Evolutionary conservation across 164 flowering plant genomes (phyloP).

Genomic region (Magnolia officinalis): DNA sequence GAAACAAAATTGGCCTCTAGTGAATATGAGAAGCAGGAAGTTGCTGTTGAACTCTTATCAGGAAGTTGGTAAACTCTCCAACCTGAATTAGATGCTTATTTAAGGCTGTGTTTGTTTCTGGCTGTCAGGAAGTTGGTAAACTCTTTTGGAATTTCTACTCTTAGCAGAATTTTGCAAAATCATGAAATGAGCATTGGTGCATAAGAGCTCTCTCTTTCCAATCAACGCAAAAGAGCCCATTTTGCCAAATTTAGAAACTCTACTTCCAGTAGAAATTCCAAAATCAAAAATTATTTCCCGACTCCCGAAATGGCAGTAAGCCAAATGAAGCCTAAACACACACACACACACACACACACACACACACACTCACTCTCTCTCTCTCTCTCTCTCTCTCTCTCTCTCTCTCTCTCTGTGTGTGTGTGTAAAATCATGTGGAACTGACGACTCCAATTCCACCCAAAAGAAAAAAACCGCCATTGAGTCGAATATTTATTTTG

Average conservation of each 20-base stretch:
- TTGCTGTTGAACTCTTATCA: constrained; percentile 4
- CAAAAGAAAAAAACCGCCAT: no score
- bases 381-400: no score
- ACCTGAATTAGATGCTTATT: not conserved
- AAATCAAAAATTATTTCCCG: no score
- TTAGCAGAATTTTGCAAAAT: not conserved
- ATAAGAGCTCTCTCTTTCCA: not conserved
- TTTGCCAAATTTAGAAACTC: not conserved
- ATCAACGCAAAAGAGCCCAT: not conserved
- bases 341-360: no score
- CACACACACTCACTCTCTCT: no score
- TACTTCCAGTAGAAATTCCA: not conserved
- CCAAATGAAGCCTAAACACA: no score
- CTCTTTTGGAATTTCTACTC: not conserved
- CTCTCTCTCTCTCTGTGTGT: no score
- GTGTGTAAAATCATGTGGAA: no score
- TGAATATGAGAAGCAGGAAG: constrained; percentile 19
- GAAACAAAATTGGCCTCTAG: constrained; percentile 21
- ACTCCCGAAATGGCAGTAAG: no score
- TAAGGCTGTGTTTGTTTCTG: not conserved
- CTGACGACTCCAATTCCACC: no score
- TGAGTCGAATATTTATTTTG: no score
- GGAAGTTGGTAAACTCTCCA: constrained; percentile 6
- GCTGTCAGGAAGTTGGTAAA: not conserved
- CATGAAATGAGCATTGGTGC: not conserved